Evolutionary conservation across 768 basidiomycete genomes (phyloP).

Genomic region (Psilocybe cyanescens): DNA sequence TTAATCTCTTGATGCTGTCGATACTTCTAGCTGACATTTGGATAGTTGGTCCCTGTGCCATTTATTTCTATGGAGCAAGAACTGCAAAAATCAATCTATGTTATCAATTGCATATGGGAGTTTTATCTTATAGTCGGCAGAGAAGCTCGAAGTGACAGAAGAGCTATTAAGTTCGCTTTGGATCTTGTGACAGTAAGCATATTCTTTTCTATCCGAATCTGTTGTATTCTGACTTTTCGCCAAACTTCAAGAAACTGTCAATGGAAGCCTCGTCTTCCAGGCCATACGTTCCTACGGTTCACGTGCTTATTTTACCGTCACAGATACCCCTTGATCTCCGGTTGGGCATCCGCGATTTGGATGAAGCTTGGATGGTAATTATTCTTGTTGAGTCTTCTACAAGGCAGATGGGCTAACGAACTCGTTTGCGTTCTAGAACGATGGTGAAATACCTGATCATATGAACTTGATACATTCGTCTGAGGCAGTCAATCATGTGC

Average conservation of each 20-base stretch:
- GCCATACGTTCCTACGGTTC: constrained; percentile 76
- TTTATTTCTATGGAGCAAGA: constrained; percentile 43
- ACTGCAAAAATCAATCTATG: constrained; percentile 54
- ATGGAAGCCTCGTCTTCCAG: constrained; percentile 49
- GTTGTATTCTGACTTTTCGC: not conserved
- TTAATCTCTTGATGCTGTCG: not conserved
- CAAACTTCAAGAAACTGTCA: constrained; percentile 52
- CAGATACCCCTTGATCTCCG: constrained; percentile 74
- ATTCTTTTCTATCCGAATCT: no score
- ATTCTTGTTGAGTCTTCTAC: constrained; percentile 1
- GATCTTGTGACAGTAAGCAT: constrained; percentile 54
- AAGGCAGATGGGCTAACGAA: constrained; percentile 12
- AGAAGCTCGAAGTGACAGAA: constrained; percentile 62
- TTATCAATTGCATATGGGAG: constrained; percentile 82
- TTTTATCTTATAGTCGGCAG: constrained; percentile 74
- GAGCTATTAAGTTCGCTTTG: constrained; percentile 66
- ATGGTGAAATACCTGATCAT: constrained; percentile 65
- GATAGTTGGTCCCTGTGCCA: constrained; percentile 51
- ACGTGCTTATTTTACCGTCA: constrained; percentile 75
- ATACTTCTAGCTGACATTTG: constrained; percentile 1
- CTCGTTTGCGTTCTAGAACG: constrained; percentile 39
- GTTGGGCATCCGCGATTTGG: constrained; percentile 68
- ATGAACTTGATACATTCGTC: constrained; percentile 71
- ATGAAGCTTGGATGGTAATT: constrained; percentile 64
- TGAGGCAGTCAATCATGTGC: constrained; percentile 66